Evolutionary conservation across 2,329 filamentous ascomycete genomes (phyloP).

Genomic region (Clarireedia hainanense): DNA sequence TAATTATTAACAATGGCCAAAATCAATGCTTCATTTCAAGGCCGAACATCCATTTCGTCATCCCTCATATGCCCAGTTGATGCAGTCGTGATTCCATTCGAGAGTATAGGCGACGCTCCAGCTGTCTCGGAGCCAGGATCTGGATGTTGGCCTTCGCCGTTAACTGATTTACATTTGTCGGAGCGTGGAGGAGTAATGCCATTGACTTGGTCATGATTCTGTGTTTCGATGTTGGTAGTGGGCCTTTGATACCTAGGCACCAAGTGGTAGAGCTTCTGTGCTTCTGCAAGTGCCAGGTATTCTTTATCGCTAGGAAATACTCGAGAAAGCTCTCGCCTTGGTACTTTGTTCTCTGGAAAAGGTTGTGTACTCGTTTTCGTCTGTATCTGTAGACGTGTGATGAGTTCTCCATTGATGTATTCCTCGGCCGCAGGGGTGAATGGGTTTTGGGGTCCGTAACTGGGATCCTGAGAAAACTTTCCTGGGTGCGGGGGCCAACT

Average conservation of each 20-base stretch:
- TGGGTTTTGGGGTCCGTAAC: constrained; percentile 40
- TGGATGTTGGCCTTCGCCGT: constrained; percentile 8
- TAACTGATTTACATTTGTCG: constrained; percentile 25
- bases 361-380: constrained; percentile 41
- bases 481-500: constrained; percentile 12
- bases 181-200: constrained; percentile 28
- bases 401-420: constrained; percentile 47
- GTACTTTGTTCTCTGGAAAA: constrained; percentile 47
- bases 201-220: constrained; percentile 17
- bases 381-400: constrained; percentile 33
- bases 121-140: background rate
- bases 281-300: constrained; percentile 45
- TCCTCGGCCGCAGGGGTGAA: constrained; percentile 52
- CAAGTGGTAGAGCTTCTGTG: constrained; percentile 51
- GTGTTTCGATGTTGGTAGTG: background rate
- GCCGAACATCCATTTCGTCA: background rate
- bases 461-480: constrained; percentile 55
- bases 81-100: constrained; percentile 1
- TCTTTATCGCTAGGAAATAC: constrained; percentile 50
- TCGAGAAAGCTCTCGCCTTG: constrained; percentile 42
- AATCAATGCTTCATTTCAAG: background rate
- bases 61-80: background rate
- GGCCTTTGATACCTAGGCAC: constrained; percentile 23
- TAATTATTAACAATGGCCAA: background rate
- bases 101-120: background rate